A percentile compares a stretch with the other conserved stretches of the same genome.
Conservation (phyloP, 352 stramenopile species). For the Phytophthora macrochlamydospora region DNA sequence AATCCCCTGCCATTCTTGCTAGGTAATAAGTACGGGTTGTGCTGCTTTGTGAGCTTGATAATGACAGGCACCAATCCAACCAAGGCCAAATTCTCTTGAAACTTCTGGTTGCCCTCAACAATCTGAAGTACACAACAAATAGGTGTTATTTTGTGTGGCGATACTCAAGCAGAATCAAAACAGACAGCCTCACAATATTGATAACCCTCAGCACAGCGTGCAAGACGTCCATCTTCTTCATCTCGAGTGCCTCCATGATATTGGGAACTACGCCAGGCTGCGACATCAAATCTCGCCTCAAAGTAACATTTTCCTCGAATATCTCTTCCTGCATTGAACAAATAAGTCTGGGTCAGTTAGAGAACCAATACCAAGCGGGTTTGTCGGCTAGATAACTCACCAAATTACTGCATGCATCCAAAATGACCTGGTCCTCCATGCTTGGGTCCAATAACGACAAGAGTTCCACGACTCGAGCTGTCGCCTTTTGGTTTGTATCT, state of each 20-base stretch:
- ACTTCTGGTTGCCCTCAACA: constrained; percentile 89
- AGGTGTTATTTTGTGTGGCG: constrained; percentile 3
- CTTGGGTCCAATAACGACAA: constrained; percentile 82
- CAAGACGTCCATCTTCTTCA: constrained; percentile 90
- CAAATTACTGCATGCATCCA: constrained; percentile 79
- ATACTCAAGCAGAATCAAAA: too few relatives aligned
- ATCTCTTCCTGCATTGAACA: constrained; percentile 60
- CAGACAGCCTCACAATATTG: constrained; percentile 61
- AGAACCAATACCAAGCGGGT: not conserved
- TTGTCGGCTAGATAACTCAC: constrained; percentile 26
- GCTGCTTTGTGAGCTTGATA: constrained; percentile 85
- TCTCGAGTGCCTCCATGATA: constrained; percentile 93
- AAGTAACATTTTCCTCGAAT: constrained; percentile 74
- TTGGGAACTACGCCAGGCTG: constrained; percentile 92
- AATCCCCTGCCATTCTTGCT: constrained; percentile 22
- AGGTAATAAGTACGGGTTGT: constrained; percentile 41
- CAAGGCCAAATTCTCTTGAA: constrained; percentile 92
- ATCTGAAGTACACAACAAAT: constrained; percentile 48
- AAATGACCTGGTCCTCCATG: constrained; percentile 86
- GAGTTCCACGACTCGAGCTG: constrained; percentile 73
- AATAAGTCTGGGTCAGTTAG: constrained; percentile 5
- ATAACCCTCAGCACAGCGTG: constrained; percentile 87
- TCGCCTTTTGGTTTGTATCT: constrained; percentile 82
- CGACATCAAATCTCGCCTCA: constrained; percentile 87
- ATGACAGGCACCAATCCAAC: constrained; percentile 91